A percentile compares a stretch with the other conserved stretches of the same genome.
phyloP scores from a whole-genome alignment of 2,329 filamentous ascomycete genomes.

The Alternaria tenuissima region DNA sequence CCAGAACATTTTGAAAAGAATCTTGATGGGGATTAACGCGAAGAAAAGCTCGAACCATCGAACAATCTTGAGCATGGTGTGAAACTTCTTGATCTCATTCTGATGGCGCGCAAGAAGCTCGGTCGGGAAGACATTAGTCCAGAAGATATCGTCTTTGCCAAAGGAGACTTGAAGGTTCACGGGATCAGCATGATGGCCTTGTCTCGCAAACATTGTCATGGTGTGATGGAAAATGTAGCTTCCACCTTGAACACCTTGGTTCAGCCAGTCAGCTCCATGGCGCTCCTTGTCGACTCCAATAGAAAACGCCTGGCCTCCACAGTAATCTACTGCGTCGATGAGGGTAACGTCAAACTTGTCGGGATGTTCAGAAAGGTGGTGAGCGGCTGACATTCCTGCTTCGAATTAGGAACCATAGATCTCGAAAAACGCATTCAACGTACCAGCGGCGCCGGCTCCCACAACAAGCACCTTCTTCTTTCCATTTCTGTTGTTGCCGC shows the following conservation, averaged over 20 bases:
- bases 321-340: conserved; percentile 60
- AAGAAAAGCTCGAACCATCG: conserved; percentile 68
- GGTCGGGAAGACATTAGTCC: conserved; percentile 72
- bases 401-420: neutral
- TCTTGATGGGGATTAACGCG: conserved; percentile 67
- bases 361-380: conserved; percentile 71
- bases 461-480: conserved; percentile 53
- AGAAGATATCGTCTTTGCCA: conserved; percentile 69
- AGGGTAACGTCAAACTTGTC: conserved; percentile 66
- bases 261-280: conserved; percentile 67
- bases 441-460: conserved; percentile 53
- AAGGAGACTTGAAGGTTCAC: conserved; percentile 70
- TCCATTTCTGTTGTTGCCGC: conserved; percentile 27
- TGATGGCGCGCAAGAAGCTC: conserved; percentile 64
- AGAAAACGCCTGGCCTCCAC: conserved; percentile 68
- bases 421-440: neutral
- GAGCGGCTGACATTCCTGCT: conserved; percentile 69
- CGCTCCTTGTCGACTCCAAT: conserved; percentile 64
- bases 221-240: conserved; percentile 73
- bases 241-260: conserved; percentile 71
- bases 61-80: conserved; percentile 63
- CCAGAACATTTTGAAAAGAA: conserved; percentile 71
- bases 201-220: conserved; percentile 68
- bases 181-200: conserved; percentile 64
- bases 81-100: conserved; percentile 64